Conservation (phyloP, 176 grass and related monocot genomes). For the Calamus simplicifolius region DNA sequence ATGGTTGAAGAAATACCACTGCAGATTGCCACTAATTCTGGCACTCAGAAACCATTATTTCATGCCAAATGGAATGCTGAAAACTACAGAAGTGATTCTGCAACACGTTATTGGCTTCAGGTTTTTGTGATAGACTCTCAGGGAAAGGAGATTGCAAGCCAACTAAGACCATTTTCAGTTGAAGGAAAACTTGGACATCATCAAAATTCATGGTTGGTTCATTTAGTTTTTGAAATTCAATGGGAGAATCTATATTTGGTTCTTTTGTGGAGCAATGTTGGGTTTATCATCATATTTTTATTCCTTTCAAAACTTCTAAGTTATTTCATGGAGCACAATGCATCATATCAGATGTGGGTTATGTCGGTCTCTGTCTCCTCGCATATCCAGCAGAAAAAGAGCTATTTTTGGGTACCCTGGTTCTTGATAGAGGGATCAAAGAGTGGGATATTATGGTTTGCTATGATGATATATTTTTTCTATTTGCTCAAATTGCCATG, state of each 20-base stretch:
- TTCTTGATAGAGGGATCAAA: constrained; percentile 67
- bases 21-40: constrained; percentile 26
- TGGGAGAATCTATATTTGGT: constrained; percentile 68
- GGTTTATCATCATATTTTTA: constrained; percentile 37
- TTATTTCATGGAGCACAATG: constrained; percentile 31
- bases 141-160: constrained; percentile 43
- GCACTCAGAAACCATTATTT: constrained; percentile 43
- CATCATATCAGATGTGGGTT: constrained; percentile 32
- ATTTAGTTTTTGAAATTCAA: constrained; percentile 61
- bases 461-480: constrained; percentile 44
- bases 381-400: constrained; percentile 27
- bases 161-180: constrained; percentile 60
- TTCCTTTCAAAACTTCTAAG: constrained; percentile 42
- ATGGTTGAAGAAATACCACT: constrained; percentile 76
- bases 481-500: constrained; percentile 70
- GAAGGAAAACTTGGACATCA: constrained; percentile 37
- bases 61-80: constrained; percentile 84
- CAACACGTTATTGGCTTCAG: constrained; percentile 71
- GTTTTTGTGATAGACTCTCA: constrained; percentile 53
- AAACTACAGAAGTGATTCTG: constrained; percentile 53
- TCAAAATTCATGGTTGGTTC: constrained; percentile 29
- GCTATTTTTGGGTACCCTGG: constrained; percentile 42
- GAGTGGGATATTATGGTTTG: constrained; percentile 52
- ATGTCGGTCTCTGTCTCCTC: constrained; percentile 28
- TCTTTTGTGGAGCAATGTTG: constrained; percentile 60